A percentile compares a stretch with the other conserved stretches of the same genome.
phyloP scores from a whole-genome alignment of 805 yeast genomes.

The Blastobotrys muscicola region DNA sequence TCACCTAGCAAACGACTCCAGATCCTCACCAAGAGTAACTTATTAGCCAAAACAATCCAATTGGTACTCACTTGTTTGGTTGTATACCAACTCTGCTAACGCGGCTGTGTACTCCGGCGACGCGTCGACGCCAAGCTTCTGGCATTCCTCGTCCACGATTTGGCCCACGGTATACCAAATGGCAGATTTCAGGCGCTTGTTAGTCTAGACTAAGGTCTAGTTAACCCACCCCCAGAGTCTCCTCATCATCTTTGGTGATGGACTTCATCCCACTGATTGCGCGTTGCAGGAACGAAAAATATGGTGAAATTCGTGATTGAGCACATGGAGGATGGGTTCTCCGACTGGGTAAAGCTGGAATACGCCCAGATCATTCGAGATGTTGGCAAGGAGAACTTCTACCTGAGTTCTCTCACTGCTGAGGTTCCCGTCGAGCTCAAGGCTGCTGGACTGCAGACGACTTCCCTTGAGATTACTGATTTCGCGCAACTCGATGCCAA shows the following conservation, averaged over 20 bases:
- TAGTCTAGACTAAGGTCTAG: background rate
- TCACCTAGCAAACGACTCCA: conserved; percentile 25
- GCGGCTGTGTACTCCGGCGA: conserved; percentile 27
- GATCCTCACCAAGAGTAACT: conserved; percentile 22
- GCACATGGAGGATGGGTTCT: conserved; percentile 96
- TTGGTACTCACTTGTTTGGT: conserved; percentile 19
- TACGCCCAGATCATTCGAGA: conserved; percentile 76
- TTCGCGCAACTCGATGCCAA: conserved; percentile 28
- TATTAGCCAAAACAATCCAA: background rate
- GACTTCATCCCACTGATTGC: background rate
- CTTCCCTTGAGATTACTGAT: conserved; percentile 53
- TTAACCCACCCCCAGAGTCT: conserved; percentile 2
- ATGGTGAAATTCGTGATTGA: conserved; percentile 71
- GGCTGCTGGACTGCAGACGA: conserved; percentile 69
- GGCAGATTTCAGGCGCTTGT: conserved; percentile 18
- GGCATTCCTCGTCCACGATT: conserved; percentile 24
- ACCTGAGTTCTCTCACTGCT: conserved; percentile 64
- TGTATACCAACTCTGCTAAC: conserved; percentile 24
- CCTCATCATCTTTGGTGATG: conserved; percentile 1
- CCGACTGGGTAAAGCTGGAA: conserved; percentile 90
- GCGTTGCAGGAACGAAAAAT: background rate
- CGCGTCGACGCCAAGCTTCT: conserved; percentile 14
- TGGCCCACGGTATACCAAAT: conserved; percentile 24
- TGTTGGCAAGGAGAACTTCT: conserved; percentile 66
- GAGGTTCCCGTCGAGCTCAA: conserved; percentile 56